A percentile compares a stretch with the other conserved stretches of the same genome.
phyloP scores from a whole-genome alignment of 2,329 filamentous ascomycete genomes.

The Penicillium sclerotiorum region DNA sequence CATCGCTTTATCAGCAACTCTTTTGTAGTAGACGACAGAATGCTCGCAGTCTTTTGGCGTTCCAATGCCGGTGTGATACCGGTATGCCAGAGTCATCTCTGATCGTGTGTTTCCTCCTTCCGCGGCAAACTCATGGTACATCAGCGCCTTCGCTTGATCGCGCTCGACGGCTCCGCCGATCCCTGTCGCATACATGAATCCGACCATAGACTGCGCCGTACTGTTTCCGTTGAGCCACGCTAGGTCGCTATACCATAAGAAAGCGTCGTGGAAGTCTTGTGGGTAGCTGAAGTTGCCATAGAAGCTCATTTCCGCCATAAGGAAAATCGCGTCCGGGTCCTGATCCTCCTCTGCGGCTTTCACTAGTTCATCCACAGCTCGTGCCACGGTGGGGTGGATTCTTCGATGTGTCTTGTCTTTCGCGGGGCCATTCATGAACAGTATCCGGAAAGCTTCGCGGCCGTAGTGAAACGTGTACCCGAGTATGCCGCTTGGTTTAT shows the following conservation, averaged over 20 bases:
- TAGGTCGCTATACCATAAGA: conserved; percentile 77
- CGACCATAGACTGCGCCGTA: conserved; percentile 94
- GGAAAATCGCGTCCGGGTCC: conserved; percentile 78
- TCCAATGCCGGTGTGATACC: conserved; percentile 82
- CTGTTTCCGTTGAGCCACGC: conserved; percentile 79
- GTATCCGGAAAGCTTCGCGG: conserved; percentile 62
- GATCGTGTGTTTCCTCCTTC: conserved; percentile 78
- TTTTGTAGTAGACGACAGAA: conserved; percentile 86
- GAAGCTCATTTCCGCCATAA: conserved; percentile 94
- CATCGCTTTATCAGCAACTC: conserved; percentile 90
- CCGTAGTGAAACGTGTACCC: conserved; percentile 63
- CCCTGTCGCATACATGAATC: conserved; percentile 93
- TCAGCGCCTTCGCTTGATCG: conserved; percentile 86
- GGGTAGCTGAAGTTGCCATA: conserved; percentile 92
- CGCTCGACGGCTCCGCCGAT: conserved; percentile 77
- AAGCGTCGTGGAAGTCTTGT: conserved; percentile 76
- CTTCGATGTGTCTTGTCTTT: conserved; percentile 46
- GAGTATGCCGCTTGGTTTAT: conserved; percentile 61
- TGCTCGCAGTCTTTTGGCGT: conserved; percentile 83
- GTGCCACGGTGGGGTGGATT: conserved; percentile 49
- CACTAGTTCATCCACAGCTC: conserved; percentile 62
- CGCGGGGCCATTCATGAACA: conserved; percentile 66
- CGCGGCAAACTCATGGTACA: conserved; percentile 95
- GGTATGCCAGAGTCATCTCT: conserved; percentile 90
- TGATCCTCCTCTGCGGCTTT: conserved; percentile 58